phyloP scores from a whole-genome alignment of 129 eudicot genomes.

The Ambrosia trifida region DNA sequence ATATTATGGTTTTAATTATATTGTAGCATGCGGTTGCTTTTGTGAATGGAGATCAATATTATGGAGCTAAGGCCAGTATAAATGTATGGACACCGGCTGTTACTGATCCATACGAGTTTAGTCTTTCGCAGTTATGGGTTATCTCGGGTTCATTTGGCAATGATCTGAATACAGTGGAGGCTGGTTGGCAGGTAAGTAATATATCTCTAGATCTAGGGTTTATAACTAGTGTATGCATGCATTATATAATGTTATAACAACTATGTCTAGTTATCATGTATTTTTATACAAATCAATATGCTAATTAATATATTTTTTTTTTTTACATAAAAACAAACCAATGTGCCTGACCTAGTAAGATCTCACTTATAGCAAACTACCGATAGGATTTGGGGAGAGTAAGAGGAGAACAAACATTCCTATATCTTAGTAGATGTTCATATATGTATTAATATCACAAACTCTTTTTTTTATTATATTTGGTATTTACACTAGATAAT shows the following conservation, averaged over 20 bases:
- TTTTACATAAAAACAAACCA: too few relatives aligned
- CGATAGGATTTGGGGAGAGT: too few relatives aligned
- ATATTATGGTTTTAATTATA: constrained; percentile 19
- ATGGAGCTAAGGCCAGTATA: constrained; percentile 94
- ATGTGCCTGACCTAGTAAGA: too few relatives aligned
- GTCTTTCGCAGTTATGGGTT: constrained; percentile 13
- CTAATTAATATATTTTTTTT: too few relatives aligned
- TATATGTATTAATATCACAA: not conserved
- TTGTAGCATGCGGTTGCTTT: constrained; percentile 95
- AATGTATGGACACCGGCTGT: constrained; percentile 54
- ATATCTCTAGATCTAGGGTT: constrained; percentile 1
- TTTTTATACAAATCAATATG: not conserved
- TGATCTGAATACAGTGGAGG: constrained; percentile 12
- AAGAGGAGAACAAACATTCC: too few relatives aligned
- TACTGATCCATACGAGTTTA: constrained; percentile 15
- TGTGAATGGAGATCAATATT: constrained; percentile 79
- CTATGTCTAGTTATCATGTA: not conserved
- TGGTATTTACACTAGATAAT: too few relatives aligned
- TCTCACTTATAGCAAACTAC: too few relatives aligned
- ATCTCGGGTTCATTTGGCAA: constrained; percentile 16
- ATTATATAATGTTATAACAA: not conserved
- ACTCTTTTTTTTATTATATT: not conserved
- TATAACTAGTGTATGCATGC: not conserved
- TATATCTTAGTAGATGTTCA: too few relatives aligned
- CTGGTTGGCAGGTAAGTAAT: constrained; percentile 21